phyloP scores from a whole-genome alignment of 768 basidiomycete genomes.

The Hygrophorus russula region DNA sequence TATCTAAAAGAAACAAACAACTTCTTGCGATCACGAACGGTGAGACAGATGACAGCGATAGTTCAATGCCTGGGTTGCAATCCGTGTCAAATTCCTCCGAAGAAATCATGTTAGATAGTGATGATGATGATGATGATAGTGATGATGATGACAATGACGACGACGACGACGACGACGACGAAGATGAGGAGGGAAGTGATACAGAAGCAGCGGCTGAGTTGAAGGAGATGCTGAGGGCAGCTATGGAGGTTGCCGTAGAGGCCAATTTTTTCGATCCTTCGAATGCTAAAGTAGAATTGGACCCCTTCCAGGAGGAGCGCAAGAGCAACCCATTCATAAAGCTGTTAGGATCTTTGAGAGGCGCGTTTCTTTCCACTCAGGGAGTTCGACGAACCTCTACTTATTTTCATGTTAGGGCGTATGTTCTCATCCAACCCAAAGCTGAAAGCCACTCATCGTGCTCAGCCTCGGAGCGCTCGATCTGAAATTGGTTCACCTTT shows the following conservation, averaged over 20 bases:
- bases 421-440: conserved; percentile 42
- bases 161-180: conserved; percentile 24
- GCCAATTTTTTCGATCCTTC: conserved; percentile 46
- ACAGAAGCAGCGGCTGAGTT: conserved; percentile 61
- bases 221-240: conserved; percentile 50
- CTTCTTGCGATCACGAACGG: conserved; percentile 42
- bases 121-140: conserved; percentile 26
- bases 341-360: conserved; percentile 63
- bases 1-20: conserved; percentile 22
- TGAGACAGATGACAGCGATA: conserved; percentile 29
- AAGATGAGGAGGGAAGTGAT: conserved; percentile 41
- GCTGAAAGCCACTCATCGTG: conserved; percentile 20
- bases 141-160: conserved; percentile 24
- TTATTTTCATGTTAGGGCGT: conserved; percentile 33
- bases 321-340: conserved; percentile 74
- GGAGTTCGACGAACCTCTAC: background rate
- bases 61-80: conserved; percentile 58
- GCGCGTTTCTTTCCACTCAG: conserved; percentile 21
- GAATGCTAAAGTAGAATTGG: conserved; percentile 22
- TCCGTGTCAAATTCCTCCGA: conserved; percentile 54
- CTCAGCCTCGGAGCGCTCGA: background rate
- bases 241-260: conserved; percentile 58
- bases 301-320: conserved; percentile 39
- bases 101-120: too few relatives aligned
- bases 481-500: background rate